These are phyloP conservation scores for Gastrolobium bilobum DNA, from an alignment of 306 rosid species.

Conservation along the genomic window DNA sequence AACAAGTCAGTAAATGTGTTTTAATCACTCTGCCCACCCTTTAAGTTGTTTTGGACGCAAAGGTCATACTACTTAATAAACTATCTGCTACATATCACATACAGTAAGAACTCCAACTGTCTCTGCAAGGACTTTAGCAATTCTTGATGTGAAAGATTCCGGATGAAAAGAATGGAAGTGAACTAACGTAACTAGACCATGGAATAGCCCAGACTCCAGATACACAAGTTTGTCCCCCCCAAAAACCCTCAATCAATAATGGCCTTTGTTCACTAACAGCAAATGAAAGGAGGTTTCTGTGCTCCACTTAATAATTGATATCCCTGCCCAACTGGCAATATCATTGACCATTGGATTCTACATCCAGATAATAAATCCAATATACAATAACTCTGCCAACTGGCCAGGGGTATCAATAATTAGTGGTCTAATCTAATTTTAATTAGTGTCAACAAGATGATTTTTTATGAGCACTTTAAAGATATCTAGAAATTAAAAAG, in stretches of 20 bases:
- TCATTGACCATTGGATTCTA: not conserved
- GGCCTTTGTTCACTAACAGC: not conserved
- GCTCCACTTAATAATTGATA: not conserved
- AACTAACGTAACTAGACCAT: not conserved
- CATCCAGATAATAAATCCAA: not conserved
- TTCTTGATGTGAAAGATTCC: slow-evolving; percentile 9
- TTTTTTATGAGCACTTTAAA: not conserved
- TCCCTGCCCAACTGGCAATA: not conserved
- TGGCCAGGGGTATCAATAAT: not conserved
- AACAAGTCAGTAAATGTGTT: slow-evolving; percentile 8
- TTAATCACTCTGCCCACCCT: not conserved
- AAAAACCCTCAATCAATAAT: not conserved
- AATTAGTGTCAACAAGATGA: not conserved
- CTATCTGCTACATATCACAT: not conserved
- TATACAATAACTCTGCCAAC: not conserved
- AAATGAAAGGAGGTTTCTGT: not conserved
- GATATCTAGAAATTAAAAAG: slow-evolving; percentile 11
- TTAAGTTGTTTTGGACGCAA: not conserved
- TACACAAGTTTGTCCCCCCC: not conserved
- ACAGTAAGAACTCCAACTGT: not conserved
- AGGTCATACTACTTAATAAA: not conserved
- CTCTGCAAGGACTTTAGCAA: not conserved
- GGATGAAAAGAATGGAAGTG: not conserved
- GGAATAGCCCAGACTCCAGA: not conserved
- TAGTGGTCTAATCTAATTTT: slow-evolving; percentile 1